Base-by-base conservation (phyloP, 768 basidiomycete species). In the Coprinellus micaceus region DNA sequence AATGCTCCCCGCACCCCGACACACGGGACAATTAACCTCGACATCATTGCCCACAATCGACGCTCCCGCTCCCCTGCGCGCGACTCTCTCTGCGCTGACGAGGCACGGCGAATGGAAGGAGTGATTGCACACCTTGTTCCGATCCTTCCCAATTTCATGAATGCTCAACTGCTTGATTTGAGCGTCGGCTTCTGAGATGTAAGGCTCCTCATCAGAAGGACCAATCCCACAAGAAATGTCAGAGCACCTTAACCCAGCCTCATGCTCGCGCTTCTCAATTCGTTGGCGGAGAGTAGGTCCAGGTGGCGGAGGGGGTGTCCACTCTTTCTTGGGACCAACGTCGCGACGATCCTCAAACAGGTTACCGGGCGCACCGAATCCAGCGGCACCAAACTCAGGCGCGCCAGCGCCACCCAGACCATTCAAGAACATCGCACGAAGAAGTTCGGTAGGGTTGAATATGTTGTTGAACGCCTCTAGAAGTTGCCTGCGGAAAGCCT, bases 221-320 rank as follows among this genome's bases (percentile, higher is more conserved):
- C 88, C 90, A 26, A 90, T 66, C 2, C 87, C 88, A 67, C 90
- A 92, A 58, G 82, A 83, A 26, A 83, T 70, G 62, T 91, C 89
- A 37, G 74, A 81, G 66, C 90, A 92, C 48, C 90, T 76, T 62
- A 89, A 64, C 0, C 88, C 89, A 21, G 81, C 78, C 65, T 89
- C 87, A 21, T 85, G 80, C 68, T 91, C 90, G 54, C 81, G 77
- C 57, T 80, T 77, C 67, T 92, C 90, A 17, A 92, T 75, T 5
- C 84, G 80, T 66, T 91, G 82, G 25, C 90, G 85, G 43, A 91
- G 70, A 5, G 88, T 88, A 30, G 77, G 78, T 0, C 89, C 89
- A 2, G 88, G 88, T 0, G 86, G 73, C 0, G 83, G 70, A 0
- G 88, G 88, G 1, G 77, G 74, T 2, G 74, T 69, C 88, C 88